Evolutionary conservation across 2,329 filamentous ascomycete species (phyloP).

Genomic region (Leptosphaerulina australis): DNA sequence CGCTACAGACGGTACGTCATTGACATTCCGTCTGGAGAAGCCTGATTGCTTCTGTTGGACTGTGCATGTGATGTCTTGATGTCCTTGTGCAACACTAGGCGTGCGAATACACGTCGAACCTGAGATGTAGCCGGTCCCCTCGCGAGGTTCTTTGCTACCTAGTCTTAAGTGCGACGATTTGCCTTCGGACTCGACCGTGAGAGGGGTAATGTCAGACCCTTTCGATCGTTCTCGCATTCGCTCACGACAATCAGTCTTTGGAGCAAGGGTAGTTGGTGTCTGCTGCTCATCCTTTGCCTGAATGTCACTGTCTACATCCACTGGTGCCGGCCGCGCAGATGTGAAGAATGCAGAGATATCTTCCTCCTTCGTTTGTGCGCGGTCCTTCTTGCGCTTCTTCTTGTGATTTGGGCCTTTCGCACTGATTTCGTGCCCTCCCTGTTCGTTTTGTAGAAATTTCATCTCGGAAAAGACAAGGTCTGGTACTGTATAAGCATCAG

Average conservation of each 20-base stretch:
- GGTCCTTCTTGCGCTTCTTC: slow-evolving; percentile 44
- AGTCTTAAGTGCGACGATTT: slow-evolving; percentile 47
- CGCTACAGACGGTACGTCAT: slow-evolving; percentile 3
- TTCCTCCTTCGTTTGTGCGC: slow-evolving; percentile 42
- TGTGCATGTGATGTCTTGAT: slow-evolving; percentile 11
- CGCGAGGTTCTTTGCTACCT: slow-evolving; percentile 41
- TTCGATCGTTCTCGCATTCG: slow-evolving; percentile 15
- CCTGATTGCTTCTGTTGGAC: slow-evolving; percentile 21
- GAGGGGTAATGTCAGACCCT: slow-evolving; percentile 25
- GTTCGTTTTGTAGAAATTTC: slow-evolving; percentile 54
- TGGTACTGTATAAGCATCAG: slow-evolving; percentile 51
- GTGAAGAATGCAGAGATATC: slow-evolving; percentile 56
- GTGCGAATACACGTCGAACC: slow-evolving; percentile 51
- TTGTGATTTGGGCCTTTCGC: slow-evolving; percentile 28
- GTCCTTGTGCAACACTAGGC: slow-evolving; percentile 24
- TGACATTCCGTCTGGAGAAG: not conserved
- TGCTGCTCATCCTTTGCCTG: slow-evolving; percentile 19
- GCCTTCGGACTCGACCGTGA: slow-evolving; percentile 44
- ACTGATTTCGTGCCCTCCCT: slow-evolving; percentile 32
- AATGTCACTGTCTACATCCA: slow-evolving; percentile 31
- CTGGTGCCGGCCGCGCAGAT: slow-evolving; percentile 34
- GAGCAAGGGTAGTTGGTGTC: not conserved
- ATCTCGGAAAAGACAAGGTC: slow-evolving; percentile 60
- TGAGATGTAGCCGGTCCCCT: slow-evolving; percentile 47
- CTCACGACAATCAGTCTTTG: slow-evolving; percentile 14